Percentiles rank a stretch among this genome's conserved stretches.
Evolutionary conservation across 495 filamentous ascomycete species (phyloP).

Genomic region (Neurospora sp.): DNA sequence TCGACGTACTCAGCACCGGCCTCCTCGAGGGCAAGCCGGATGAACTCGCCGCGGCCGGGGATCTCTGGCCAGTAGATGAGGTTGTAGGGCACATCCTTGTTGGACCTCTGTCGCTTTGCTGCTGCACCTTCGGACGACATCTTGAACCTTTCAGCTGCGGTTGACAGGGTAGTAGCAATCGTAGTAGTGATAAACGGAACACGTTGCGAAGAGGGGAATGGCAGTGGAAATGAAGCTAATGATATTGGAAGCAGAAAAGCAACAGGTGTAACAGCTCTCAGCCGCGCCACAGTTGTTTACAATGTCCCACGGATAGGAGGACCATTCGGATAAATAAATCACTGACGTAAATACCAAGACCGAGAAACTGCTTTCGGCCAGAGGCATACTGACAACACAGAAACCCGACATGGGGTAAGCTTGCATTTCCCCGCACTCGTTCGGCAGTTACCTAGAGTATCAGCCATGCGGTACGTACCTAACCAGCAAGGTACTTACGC

Average conservation of each 20-base stretch:
- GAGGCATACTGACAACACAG: not conserved
- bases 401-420: not conserved
- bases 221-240: not conserved
- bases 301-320: not conserved
- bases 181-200: not conserved
- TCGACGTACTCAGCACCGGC: constrained; percentile 50
- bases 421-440: not conserved
- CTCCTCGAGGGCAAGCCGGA: constrained; percentile 57
- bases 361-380: not conserved
- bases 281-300: not conserved
- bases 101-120: constrained; percentile 28
- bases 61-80: constrained; percentile 56
- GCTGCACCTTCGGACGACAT: constrained; percentile 11
- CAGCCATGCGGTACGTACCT: not conserved
- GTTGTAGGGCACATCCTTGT: constrained; percentile 38
- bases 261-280: not conserved
- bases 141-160: not conserved
- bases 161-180: not conserved
- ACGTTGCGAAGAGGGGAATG: not conserved
- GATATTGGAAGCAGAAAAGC: not conserved
- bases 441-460: not conserved
- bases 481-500: not conserved
- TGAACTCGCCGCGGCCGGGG: constrained; percentile 55
- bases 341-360: not conserved
- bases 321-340: not conserved